phyloP scores from a whole-genome alignment of 192 early-diverging fungal genomes.

The Coemansia brasiliensis region DNA sequence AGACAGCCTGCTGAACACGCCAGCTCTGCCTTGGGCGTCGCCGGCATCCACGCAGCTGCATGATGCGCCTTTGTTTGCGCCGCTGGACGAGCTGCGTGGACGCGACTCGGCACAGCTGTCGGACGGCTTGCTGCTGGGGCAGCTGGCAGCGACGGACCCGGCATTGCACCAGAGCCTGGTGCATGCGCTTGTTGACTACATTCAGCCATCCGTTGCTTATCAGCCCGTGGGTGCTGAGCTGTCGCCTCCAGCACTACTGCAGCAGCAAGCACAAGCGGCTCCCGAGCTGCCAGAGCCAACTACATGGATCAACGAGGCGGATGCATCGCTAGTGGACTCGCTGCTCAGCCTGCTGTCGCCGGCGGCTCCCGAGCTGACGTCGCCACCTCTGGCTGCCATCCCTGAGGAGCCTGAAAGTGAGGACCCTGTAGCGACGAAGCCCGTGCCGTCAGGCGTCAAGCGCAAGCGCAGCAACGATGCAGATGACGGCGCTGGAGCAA shows the following conservation, averaged over 20 bases:
- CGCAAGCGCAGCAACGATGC: neutral
- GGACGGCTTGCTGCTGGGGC: conserved; percentile 21
- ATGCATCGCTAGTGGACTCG: conserved; percentile 35
- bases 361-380: conserved; percentile 15
- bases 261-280: conserved; percentile 4
- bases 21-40: conserved; percentile 13
- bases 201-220: conserved; percentile 39
- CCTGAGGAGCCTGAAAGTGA: conserved; percentile 6
- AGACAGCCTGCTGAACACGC: conserved; percentile 41
- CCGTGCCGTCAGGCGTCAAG: neutral
- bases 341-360: conserved; percentile 42
- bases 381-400: conserved; percentile 16
- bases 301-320: conserved; percentile 12
- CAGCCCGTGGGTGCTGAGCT: conserved; percentile 9
- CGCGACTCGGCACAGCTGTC: conserved; percentile 6
- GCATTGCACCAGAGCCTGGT: conserved; percentile 40
- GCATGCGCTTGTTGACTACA: conserved; percentile 47
- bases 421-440: conserved; percentile 5
- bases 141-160: conserved; percentile 31
- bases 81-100: conserved; percentile 42
- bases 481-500: conserved; percentile 1
- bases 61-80: conserved; percentile 41
- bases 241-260: conserved; percentile 6
- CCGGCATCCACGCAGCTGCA: neutral
- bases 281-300: conserved; percentile 8